These are phyloP conservation scores for Rhizophora mangle DNA, from an alignment of 345 rosid genomes.

Conservation along the genomic window DNA sequence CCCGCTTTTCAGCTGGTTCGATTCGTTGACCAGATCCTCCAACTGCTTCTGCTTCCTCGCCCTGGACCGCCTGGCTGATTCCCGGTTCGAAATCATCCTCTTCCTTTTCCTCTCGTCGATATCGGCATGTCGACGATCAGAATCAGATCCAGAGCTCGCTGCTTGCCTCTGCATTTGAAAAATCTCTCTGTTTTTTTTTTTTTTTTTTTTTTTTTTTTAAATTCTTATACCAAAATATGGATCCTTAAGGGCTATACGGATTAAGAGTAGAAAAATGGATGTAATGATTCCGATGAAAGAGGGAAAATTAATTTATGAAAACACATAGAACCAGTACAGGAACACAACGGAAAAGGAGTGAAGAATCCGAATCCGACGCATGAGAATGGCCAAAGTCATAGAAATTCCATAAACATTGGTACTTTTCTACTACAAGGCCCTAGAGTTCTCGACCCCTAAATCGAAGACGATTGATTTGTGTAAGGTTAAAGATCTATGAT, in stretches of 20 bases:
- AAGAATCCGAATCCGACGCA: slow-evolving; percentile 67
- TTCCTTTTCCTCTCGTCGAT: slow-evolving; percentile 77
- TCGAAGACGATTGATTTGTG: neutral
- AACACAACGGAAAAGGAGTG: slow-evolving; percentile 94
- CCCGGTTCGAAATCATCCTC: slow-evolving; percentile 85
- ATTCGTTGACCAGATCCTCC: slow-evolving; percentile 57
- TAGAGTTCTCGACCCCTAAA: slow-evolving; percentile 5
- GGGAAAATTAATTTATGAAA: slow-evolving; percentile 44
- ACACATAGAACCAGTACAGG: slow-evolving; percentile 87
- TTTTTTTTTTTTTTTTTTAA: too few relatives aligned
- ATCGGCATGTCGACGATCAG: slow-evolving; percentile 42
- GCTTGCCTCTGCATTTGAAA: slow-evolving; percentile 25
- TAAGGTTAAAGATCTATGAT: neutral
- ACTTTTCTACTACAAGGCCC: slow-evolving; percentile 11
- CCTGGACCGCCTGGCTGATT: slow-evolving; percentile 82
- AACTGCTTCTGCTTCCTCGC: slow-evolving; percentile 72
- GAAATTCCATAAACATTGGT: slow-evolving; percentile 48
- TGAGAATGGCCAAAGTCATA: slow-evolving; percentile 55
- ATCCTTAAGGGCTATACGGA: neutral
- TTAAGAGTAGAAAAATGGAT: neutral
- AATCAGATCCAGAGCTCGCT: slow-evolving; percentile 63
- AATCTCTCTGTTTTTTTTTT: too few relatives aligned
- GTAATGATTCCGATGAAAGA: neutral
- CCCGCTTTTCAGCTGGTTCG: slow-evolving; percentile 43
- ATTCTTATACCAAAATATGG: too few relatives aligned